Evolutionary conservation across 2,329 filamentous ascomycete genomes (phyloP), one percentile per base, ranked within the genome.

Genomic region (Neophaeococcomyces aloes): DNA sequence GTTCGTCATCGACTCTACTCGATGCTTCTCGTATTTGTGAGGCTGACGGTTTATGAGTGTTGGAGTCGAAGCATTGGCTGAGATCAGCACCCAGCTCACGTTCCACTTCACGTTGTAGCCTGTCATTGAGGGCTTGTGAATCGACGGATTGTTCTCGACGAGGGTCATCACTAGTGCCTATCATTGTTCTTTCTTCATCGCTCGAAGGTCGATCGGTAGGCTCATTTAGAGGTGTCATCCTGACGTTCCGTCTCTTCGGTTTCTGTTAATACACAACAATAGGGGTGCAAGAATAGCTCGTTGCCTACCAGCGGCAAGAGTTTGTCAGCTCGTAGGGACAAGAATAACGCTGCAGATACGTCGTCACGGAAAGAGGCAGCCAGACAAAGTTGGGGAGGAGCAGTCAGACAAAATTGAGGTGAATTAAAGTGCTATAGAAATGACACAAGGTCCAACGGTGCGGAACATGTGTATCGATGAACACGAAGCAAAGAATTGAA

Each of bases 1-100:
- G 61, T 47, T 84, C 79, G 60, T 85, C 81, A 44, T 81, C 74
- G 23, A 83, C 62, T 36, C 78, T 68, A 47, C 70, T 68, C 4
- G 74, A 70, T 54, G 79, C 68, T 59, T 82, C 79, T 30, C 78
- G 69, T 13, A 66, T 68, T 46, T 71, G 67, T 0, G 75, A 76
- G 1, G 74, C 71, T 1, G 78, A 79, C 31, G 52, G 55, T 48
- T 58, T 46, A 11, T 53, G 21, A 41, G 47, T 8, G 17, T 50
- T 61, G 57, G n/a, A 50, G 49, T 34, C 54, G 54, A 57, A 57
- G 6, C 30, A 32, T 32, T 38, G 43, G 38, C 15, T 15, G 31
- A 34, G 29, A 35, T 42, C 21, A 27, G 31, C 17, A 14, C 23
- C 30, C n/a, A 27, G 23, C 7, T 54, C 42, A 58, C 67, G 60